Evolutionary conservation across 208 protist species (phyloP).

Genomic region (Acanthamoeba sp.): DNA sequence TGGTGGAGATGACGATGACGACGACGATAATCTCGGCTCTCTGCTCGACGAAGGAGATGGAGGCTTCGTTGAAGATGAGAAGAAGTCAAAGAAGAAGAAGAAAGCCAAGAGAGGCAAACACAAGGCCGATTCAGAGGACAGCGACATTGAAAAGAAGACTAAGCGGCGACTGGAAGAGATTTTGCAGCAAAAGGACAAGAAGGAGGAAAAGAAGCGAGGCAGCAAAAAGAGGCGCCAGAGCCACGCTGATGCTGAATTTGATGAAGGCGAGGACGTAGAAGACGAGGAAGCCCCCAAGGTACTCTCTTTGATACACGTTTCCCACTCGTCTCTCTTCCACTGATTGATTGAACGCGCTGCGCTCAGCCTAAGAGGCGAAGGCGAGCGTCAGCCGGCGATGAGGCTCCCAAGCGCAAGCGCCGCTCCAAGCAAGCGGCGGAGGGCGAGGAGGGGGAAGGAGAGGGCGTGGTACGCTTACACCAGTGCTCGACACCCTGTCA

Average conservation of each 20-base stretch:
- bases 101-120: background rate
- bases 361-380: background rate
- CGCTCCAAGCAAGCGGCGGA: background rate
- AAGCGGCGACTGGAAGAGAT: constrained; percentile 37
- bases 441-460: background rate
- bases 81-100: background rate
- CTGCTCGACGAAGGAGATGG: background rate
- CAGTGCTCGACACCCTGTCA: background rate
- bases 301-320: background rate
- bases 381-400: background rate
- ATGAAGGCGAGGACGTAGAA: background rate
- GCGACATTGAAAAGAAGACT: constrained; percentile 62
- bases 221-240: constrained; percentile 3
- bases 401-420: constrained; percentile 6
- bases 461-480: background rate
- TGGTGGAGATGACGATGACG: constrained; percentile 57
- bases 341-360: background rate
- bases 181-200: constrained; percentile 67
- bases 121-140: background rate
- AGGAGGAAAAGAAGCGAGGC: constrained; percentile 31
- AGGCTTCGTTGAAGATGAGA: background rate
- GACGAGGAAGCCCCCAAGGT: constrained; percentile 6
- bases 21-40: constrained; percentile 24
- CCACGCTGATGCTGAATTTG: background rate
- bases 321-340: no score